These are phyloP conservation scores for Plectosphaerella plurivora DNA, from an alignment of 2,329 filamentous ascomycete species.

Conservation along the genomic window DNA sequence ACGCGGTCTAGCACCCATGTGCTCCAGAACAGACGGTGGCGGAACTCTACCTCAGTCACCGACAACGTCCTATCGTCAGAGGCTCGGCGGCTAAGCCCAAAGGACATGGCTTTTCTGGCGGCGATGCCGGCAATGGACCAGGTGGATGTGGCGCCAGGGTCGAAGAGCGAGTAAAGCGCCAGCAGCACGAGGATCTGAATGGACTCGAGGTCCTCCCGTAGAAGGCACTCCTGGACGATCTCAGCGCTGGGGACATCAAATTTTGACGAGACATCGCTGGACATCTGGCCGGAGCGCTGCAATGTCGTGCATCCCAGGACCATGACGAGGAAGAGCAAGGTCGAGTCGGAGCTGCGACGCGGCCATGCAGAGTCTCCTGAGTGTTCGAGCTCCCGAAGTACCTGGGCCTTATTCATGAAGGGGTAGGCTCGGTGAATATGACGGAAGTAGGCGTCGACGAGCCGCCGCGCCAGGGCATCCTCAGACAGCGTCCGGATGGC, in stretches of 20 bases:
- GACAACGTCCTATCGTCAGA: conserved; percentile 19
- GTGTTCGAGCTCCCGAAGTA: conserved; percentile 27
- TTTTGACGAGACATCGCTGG: conserved; percentile 21
- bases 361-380: conserved; percentile 17
- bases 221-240: conserved; percentile 35
- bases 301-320: conserved; percentile 40
- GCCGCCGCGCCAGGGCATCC: conserved; percentile 22
- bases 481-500: conserved; percentile 10
- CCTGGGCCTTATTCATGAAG: conserved; percentile 32
- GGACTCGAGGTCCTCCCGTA: conserved; percentile 27
- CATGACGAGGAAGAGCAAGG: conserved; percentile 37
- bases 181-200: conserved; percentile 36
- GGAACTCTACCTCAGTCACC: conserved; percentile 23
- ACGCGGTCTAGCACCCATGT: conserved; percentile 40
- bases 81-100: conserved; percentile 28
- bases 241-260: conserved; percentile 33
- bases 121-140: conserved; percentile 35
- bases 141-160: conserved; percentile 31
- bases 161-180: conserved; percentile 38
- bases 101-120: conserved; percentile 31
- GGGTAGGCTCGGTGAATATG: conserved; percentile 41
- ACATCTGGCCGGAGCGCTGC: conserved; percentile 34
- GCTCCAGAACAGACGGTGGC: conserved; percentile 39
- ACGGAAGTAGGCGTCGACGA: conserved; percentile 39
- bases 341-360: conserved; percentile 24